phyloP scores from a whole-genome alignment of 2,329 filamentous ascomycete species.

The Fusarium proliferatum region DNA sequence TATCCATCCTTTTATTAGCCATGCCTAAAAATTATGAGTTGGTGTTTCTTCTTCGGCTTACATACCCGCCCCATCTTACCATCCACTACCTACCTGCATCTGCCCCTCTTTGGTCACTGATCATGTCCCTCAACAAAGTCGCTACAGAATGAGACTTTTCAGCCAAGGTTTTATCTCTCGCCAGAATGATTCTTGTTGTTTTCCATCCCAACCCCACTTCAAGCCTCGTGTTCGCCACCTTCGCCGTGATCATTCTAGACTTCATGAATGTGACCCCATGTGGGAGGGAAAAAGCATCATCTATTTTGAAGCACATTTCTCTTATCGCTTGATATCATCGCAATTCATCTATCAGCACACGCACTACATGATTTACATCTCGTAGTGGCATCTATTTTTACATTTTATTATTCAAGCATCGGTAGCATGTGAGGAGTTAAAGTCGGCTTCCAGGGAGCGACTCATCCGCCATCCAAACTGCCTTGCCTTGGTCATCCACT shows the following conservation, averaged over 20 bases:
- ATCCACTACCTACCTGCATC: constrained; percentile 26
- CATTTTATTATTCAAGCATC: constrained; percentile 32
- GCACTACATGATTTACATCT: constrained; percentile 33
- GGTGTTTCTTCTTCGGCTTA: constrained; percentile 24
- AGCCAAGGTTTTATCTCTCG: constrained; percentile 17
- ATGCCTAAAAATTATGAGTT: constrained; percentile 7
- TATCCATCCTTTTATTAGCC: constrained; percentile 14
- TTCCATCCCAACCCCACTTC: constrained; percentile 33
- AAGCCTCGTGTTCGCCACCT: constrained; percentile 33
- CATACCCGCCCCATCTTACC: constrained; percentile 13
- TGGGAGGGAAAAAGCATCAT: constrained; percentile 17
- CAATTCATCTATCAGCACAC: constrained; percentile 44
- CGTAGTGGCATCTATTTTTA: constrained; percentile 45
- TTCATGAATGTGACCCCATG: constrained; percentile 19
- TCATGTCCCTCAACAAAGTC: not conserved
- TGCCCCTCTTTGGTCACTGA: constrained; percentile 20
- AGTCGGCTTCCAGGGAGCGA: constrained; percentile 48
- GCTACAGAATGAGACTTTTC: constrained; percentile 39
- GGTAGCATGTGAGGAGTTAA: constrained; percentile 36
- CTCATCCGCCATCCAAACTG: constrained; percentile 52
- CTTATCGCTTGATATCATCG: constrained; percentile 22
- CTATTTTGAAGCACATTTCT: constrained; percentile 13
- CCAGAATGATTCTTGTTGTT: constrained; percentile 38
- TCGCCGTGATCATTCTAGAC: not conserved
- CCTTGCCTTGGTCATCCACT: constrained; percentile 57